Conservation (phyloP, 2,329 filamentous ascomycete species). For the Aspergillus sp. region DNA sequence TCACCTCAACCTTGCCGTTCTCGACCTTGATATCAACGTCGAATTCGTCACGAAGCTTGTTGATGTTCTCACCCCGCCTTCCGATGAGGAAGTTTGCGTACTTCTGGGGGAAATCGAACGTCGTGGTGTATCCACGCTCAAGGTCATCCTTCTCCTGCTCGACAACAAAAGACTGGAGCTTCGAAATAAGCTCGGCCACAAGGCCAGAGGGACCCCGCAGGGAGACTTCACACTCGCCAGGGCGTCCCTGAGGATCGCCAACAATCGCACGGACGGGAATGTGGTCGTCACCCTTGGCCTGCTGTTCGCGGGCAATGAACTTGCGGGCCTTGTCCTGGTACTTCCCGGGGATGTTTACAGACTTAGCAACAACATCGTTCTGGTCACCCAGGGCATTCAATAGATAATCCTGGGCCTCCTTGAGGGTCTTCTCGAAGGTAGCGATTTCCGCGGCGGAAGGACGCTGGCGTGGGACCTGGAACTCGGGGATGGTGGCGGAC, state of each 20-base stretch:
- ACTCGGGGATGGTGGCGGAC: slow-evolving; percentile 43
- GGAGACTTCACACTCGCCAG: slow-evolving; percentile 53
- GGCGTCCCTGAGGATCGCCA: slow-evolving; percentile 34
- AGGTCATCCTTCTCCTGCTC: slow-evolving; percentile 91
- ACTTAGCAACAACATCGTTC: slow-evolving; percentile 53
- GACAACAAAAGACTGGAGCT: slow-evolving; percentile 75
- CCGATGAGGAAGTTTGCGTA: slow-evolving; percentile 82
- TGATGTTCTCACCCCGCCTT: slow-evolving; percentile 66
- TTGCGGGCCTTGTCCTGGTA: slow-evolving; percentile 64
- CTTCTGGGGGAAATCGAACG: slow-evolving; percentile 93
- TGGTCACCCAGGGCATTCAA: slow-evolving; percentile 54
- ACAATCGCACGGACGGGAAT: slow-evolving; percentile 59
- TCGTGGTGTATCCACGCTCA: slow-evolving; percentile 81
- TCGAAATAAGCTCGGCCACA: slow-evolving; percentile 69
- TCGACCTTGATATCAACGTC: slow-evolving; percentile 83
- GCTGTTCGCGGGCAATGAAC: slow-evolving; percentile 58
- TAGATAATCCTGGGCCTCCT: slow-evolving; percentile 59
- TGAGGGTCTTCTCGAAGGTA: slow-evolving; percentile 57
- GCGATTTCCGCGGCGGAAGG: slow-evolving; percentile 56
- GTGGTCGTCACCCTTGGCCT: slow-evolving; percentile 46
- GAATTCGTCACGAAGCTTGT: slow-evolving; percentile 66
- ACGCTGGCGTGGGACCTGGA: slow-evolving; percentile 55
- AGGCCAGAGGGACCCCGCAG: slow-evolving; percentile 74
- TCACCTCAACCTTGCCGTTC: slow-evolving; percentile 91
- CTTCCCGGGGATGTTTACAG: slow-evolving; percentile 56